Evolutionary conservation across 2,329 filamentous ascomycete genomes (phyloP), one percentile per base, ranked within the genome.

Genomic region (Lizonia empirigonia): DNA sequence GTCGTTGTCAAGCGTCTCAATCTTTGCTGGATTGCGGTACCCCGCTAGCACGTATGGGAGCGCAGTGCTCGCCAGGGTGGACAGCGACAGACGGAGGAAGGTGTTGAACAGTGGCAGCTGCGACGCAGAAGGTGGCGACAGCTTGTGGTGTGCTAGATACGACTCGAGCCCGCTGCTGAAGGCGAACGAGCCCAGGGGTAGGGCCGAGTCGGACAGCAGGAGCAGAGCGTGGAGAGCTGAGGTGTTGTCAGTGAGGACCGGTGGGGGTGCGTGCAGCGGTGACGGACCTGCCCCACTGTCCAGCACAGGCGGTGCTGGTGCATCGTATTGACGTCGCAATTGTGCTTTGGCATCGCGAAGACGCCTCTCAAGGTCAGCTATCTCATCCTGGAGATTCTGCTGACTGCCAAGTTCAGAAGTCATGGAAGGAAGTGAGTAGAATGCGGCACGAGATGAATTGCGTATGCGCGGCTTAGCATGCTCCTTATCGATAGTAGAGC

Each of bases 161-260:
- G 89, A 93, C 75, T 94, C 90, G 13, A 94, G 82, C 3, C 89
- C 89, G 61, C 85, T 88, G 77, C 86, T 90, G 77, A 93, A 94
- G 64, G 90, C 90, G 75, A 94, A 94, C n/a, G 89, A 90, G 50
- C 90, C 90, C 0, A 94, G 80, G 1, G 90, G 90, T 2, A 94
- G 83, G 12, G 89, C 88, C 1, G 90, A 92, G 77, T 94, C 90
- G 38, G 90, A 85, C 39, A 93, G 85, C 3, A 94, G 80, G 24
- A 93, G 83, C 29, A 91, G 82, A 59, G 88, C 86, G 73, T 93
- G 90, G 22, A 71, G 66, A n/a, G 64, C 67, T 65, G 54, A 12
- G 13, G 27, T 12, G 18, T 19, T 32, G 2, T 44, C 16, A 44
- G 42, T 30, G 12, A 19, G 15, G 2, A 26, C 19, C 5, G 10